Evolutionary conservation across 768 basidiomycete genomes (phyloP), one percentile per base, ranked within the genome.

Genomic region (Peribolospora kevripleyi): DNA sequence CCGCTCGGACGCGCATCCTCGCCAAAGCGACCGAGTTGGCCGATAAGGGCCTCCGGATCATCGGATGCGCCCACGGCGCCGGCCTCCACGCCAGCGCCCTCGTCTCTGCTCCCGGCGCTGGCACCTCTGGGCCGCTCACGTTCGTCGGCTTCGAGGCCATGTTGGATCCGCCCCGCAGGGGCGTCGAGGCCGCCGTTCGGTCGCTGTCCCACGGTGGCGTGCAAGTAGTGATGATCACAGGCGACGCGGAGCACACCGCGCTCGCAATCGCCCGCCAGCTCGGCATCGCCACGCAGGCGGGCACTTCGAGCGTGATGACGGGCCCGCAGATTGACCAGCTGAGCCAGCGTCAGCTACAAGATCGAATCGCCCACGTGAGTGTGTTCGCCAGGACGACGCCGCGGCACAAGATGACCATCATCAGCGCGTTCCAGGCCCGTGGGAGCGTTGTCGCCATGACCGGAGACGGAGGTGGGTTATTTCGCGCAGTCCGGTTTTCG

Each of bases 181-280:
- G 88, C 39, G 87, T 95, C n/a, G 80, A 83, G 3, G 84, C 86
- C 61, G 80, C 91, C 14, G 81, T 97, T 59, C 74, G 73, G 45
- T 69, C 82, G 39, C 71, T 95, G 42, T 84, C 88, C 63, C 69
- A 72, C 38, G 88, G 83, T 37, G 86, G 88, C 4, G 82, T 97
- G 51, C 86, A 90, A 62, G 80, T 95, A n/a, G 81, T 95, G 48
- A 95, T 97, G 90, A 93, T 95, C 64, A 95, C 91, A 0, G 90
- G 90, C 4, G 90, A 97, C 62, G 80, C 87, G 42, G 85, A 88
- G 67, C 74, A 80, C 54, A 97, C 90, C 0, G 90, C 91, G 3
- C 63, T 90, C 42, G 78, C 83, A 51, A 91, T 93, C 55, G 91
- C 87, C 42, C 74, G 76, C 63, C 74, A 84, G 62, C 75, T 97